Conservation (phyloP, 352 stramenopile species). For the Globisporangium echinulatum region DNA sequence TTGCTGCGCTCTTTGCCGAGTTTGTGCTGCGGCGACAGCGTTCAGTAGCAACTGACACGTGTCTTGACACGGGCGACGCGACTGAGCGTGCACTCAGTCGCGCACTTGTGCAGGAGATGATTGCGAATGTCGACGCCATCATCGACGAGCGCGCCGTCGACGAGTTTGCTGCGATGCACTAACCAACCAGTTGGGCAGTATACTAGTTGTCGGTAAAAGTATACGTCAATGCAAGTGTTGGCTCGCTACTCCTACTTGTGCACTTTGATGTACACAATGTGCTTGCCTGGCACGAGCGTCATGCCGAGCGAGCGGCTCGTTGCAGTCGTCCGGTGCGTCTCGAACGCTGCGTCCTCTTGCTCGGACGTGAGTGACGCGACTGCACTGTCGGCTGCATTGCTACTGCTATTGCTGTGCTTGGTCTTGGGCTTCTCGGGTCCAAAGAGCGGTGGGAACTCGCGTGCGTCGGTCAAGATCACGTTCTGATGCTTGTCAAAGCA, state of each 20-base stretch:
- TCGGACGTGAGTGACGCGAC: neutral
- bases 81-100: slow-evolving; percentile 11
- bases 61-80: slow-evolving; percentile 1
- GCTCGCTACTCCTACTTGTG: slow-evolving; percentile 5
- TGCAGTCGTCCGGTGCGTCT: slow-evolving; percentile 15
- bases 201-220: neutral
- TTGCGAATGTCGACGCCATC: slow-evolving; percentile 62
- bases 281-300: slow-evolving; percentile 70
- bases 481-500: slow-evolving; percentile 84
- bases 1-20: slow-evolving; percentile 44
- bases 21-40: slow-evolving; percentile 43
- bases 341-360: slow-evolving; percentile 12
- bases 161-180: slow-evolving; percentile 23
- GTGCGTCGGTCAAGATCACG: slow-evolving; percentile 65
- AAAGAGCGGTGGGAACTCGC: slow-evolving; percentile 45
- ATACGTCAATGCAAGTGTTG: neutral
- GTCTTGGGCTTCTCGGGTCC: neutral
- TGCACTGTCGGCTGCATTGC: slow-evolving; percentile 7
- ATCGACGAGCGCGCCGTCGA: slow-evolving; percentile 70
- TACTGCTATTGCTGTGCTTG: slow-evolving; percentile 8
- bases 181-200: neutral
- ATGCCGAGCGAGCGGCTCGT: slow-evolving; percentile 56
- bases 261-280: slow-evolving; percentile 74
- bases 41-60: neutral
- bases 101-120: slow-evolving; percentile 60